phyloP scores from a whole-genome alignment of 2,329 filamentous ascomycete genomes.

The Domatiomyces catenatus region DNA sequence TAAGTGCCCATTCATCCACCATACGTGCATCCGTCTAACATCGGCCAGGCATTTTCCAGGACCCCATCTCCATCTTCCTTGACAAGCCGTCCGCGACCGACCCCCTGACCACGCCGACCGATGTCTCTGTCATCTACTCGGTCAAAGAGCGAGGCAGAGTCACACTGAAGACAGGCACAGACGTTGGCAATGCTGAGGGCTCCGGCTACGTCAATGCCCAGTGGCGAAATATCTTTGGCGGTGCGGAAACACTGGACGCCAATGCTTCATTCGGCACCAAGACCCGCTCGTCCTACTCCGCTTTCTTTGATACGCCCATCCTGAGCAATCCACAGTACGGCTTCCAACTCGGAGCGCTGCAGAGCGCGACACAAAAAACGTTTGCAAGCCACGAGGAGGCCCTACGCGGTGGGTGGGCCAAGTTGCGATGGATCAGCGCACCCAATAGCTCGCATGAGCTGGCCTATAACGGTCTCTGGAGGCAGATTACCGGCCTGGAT shows the following conservation, averaged over 20 bases:
- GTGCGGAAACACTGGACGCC: constrained; percentile 74
- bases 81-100: constrained; percentile 57
- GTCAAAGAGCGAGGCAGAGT: constrained; percentile 68
- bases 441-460: constrained; percentile 58
- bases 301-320: constrained; percentile 67
- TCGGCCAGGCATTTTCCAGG: constrained; percentile 64
- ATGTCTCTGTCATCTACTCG: constrained; percentile 65
- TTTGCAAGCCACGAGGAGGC: constrained; percentile 93
- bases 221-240: constrained; percentile 85
- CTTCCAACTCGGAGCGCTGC: constrained; percentile 62
- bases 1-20: constrained; percentile 35
- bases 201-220: constrained; percentile 80
- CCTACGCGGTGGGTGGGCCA: constrained; percentile 59
- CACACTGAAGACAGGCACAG: constrained; percentile 83
- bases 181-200: constrained; percentile 84
- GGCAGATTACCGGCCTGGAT: constrained; percentile 69
- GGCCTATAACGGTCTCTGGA: constrained; percentile 68
- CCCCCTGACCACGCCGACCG: constrained; percentile 54
- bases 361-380: constrained; percentile 71
- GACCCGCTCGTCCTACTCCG: constrained; percentile 81
- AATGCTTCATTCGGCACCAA: constrained; percentile 81
- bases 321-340: constrained; percentile 69
- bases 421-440: constrained; percentile 56
- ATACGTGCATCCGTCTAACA: constrained; percentile 13
- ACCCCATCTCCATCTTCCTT: constrained; percentile 66